phyloP scores from a whole-genome alignment of 1,284 basidiomycete genomes.

The Ganoderma leucocontextum region DNA sequence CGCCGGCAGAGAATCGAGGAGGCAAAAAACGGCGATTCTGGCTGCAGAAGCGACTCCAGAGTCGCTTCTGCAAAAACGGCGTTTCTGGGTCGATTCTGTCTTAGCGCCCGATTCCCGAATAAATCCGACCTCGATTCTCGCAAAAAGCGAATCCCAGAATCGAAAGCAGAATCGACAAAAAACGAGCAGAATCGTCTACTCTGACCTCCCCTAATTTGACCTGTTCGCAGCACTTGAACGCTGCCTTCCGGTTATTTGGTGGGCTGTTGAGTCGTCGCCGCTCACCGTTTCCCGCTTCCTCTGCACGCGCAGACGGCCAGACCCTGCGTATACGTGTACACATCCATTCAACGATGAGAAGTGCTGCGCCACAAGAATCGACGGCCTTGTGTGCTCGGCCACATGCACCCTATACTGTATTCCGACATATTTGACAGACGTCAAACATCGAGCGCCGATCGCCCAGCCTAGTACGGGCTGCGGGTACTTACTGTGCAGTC shows the following conservation, averaged over 20 bases:
- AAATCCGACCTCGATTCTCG: too few species aligned
- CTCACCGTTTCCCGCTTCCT: background rate
- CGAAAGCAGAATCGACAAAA: too few species aligned
- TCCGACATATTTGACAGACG: background rate
- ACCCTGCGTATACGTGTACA: background rate
- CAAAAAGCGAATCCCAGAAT: too few species aligned
- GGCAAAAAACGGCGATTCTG: too few species aligned
- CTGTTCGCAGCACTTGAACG: background rate
- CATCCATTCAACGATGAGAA: background rate
- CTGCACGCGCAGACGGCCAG: background rate
- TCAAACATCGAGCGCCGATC: background rate
- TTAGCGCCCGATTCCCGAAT: too few species aligned
- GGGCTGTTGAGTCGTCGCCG: background rate
- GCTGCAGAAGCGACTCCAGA: too few species aligned
- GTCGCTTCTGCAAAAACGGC: too few species aligned
- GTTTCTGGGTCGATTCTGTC: too few species aligned
- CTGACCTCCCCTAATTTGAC: too few species aligned
- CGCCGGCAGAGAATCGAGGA: too few species aligned
- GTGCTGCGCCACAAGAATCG: conserved; percentile 1
- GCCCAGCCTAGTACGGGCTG: background rate
- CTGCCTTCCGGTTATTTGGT: background rate
- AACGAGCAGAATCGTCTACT: too few species aligned
- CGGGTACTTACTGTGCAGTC: background rate
- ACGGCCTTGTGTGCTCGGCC: background rate
- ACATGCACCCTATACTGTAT: background rate